Evolutionary conservation across 148 eudicot genomes (phyloP).

Genomic region (Mesembryanthemum crystallinum): DNA sequence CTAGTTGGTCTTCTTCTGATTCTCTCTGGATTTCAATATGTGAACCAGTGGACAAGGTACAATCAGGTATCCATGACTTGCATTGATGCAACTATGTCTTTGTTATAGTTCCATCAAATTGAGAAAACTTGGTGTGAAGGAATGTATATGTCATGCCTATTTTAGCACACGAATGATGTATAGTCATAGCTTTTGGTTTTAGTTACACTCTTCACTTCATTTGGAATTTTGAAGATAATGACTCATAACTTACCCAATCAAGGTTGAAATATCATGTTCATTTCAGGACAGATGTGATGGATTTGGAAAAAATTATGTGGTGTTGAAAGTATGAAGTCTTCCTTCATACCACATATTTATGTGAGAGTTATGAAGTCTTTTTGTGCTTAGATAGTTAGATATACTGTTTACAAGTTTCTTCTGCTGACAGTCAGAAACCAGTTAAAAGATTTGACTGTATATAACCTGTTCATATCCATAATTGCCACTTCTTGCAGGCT

Average conservation of each 20-base stretch:
- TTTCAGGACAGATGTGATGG: not conserved
- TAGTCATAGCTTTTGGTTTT: not conserved
- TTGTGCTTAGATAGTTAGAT: not conserved
- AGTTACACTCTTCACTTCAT: not conserved
- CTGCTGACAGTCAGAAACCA: not conserved
- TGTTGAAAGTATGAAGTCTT: too few species aligned
- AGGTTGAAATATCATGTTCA: too few species aligned
- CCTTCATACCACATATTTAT: not conserved
- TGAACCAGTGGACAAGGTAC: slow-evolving; percentile 97
- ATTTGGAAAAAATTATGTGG: not conserved
- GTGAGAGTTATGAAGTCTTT: not conserved
- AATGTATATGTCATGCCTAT: not conserved
- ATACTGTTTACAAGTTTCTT: not conserved
- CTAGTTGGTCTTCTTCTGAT: slow-evolving; percentile 83
- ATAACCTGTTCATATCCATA: not conserved
- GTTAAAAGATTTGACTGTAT: not conserved
- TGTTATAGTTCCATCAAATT: not conserved
- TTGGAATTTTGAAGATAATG: not conserved
- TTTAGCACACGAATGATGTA: slow-evolving; percentile 3
- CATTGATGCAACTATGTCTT: not conserved
- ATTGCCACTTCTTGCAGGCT: slow-evolving; percentile 46
- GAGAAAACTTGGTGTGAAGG: not conserved
- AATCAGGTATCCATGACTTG: slow-evolving; percentile 65
- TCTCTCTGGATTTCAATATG: slow-evolving; percentile 87
- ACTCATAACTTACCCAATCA: not conserved